These are phyloP conservation scores for Reticulascus tulasneorum DNA, from an alignment of 2,329 filamentous ascomycete species.

Conservation along the genomic window DNA sequence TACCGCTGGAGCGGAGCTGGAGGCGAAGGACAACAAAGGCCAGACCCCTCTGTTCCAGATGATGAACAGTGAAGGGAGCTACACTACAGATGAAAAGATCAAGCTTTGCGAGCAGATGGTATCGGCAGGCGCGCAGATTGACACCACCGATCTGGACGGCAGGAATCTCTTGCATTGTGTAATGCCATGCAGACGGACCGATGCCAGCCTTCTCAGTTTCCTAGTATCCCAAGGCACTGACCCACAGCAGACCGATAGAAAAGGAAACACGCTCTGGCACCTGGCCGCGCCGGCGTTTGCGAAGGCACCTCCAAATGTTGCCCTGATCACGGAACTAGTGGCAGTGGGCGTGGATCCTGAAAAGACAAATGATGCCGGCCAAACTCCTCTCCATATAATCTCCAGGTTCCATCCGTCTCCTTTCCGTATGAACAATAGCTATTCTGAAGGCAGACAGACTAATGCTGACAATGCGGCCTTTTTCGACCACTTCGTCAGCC, in stretches of 20 bases:
- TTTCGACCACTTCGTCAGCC: neutral
- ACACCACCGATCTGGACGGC: neutral
- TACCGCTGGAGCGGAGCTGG: slow-evolving; percentile 8
- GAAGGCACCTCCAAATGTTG: neutral
- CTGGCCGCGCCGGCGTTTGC: neutral
- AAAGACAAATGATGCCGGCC: neutral
- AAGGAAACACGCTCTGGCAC: slow-evolving; percentile 6
- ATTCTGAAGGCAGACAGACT: neutral
- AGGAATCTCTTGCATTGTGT: neutral
- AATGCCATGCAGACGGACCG: neutral
- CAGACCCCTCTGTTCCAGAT: slow-evolving; percentile 10
- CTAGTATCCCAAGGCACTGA: slow-evolving; percentile 1
- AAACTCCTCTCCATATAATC: neutral
- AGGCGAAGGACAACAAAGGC: slow-evolving; percentile 12
- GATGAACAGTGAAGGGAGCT: neutral
- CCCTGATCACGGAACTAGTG: neutral
- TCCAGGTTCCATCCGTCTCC: neutral
- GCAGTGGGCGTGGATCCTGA: neutral
- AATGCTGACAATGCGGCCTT: neutral
- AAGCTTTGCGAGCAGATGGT: slow-evolving; percentile 1
- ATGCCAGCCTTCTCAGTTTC: neutral
- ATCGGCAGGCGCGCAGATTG: neutral
- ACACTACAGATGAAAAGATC: neutral
- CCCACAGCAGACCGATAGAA: neutral
- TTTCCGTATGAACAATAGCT: neutral